These are phyloP conservation scores for Eremochloa ophiuroides DNA, from an alignment of 176 grass and related monocot genomes.

Conservation along the genomic window DNA sequence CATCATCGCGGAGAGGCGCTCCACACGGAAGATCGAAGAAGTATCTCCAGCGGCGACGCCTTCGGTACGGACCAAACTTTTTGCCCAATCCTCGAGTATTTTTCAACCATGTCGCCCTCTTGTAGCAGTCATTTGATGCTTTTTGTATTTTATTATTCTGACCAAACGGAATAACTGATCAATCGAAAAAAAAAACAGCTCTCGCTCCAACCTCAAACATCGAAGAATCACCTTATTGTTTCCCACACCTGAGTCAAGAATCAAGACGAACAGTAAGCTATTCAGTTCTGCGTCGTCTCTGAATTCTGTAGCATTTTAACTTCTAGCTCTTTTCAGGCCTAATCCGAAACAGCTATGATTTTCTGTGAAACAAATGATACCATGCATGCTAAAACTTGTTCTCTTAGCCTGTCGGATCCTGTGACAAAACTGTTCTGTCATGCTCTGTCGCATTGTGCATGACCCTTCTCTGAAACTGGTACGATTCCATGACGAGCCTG, in stretches of 20 bases:
- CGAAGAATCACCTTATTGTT: neutral
- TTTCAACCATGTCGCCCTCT: neutral
- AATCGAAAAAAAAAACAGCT: neutral
- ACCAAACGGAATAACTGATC: neutral
- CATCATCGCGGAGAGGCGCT: neutral
- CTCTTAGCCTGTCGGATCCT: neutral
- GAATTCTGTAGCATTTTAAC: neutral
- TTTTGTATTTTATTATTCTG: neutral
- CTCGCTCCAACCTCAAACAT: neutral
- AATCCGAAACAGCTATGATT: neutral
- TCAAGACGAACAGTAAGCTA: neutral
- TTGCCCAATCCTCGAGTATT: neutral
- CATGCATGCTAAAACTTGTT: neutral
- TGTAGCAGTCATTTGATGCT: neutral
- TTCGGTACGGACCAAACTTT: neutral
- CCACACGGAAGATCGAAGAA: neutral
- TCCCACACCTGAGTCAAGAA: neutral
- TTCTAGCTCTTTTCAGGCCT: neutral
- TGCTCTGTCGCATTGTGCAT: conserved; percentile 19
- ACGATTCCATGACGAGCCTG: conserved; percentile 4
- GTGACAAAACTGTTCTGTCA: neutral
- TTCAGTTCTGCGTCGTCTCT: neutral
- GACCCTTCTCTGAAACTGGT: conserved; percentile 30
- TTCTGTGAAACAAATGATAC: neutral
- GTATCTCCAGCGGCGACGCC: neutral